Percentiles rank a stretch among this genome's conserved stretches.
Conservation (phyloP, 768 basidiomycete species). For the Rhodotorula kratochvilovae region DNA sequence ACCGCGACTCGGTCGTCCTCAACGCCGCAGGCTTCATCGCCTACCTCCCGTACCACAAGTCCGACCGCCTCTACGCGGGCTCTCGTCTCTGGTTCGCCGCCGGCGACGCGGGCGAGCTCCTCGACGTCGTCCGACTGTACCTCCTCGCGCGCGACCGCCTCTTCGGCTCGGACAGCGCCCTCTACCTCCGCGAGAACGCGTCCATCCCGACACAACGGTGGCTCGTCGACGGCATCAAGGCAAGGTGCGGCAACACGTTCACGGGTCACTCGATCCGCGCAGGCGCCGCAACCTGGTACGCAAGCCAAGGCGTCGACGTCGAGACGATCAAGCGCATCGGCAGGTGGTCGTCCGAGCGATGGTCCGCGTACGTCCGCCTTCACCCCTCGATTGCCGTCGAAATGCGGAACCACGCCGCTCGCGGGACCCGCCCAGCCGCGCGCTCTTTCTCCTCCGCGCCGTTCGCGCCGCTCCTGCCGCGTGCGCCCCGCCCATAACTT, state of each 20-base stretch:
- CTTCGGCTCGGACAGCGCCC: background rate
- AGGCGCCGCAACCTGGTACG: background rate
- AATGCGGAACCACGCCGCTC: too few relatives aligned
- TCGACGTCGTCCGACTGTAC: background rate
- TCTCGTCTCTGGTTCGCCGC: background rate
- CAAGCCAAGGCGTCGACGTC: background rate
- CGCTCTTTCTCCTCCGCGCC: too few relatives aligned
- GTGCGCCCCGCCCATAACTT: too few relatives aligned
- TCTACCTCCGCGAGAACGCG: slow-evolving; percentile 46
- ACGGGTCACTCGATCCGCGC: background rate
- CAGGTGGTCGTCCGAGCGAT: too few relatives aligned
- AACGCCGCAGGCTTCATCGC: too few relatives aligned
- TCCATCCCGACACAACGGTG: background rate
- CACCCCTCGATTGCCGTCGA: too few relatives aligned
- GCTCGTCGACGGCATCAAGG: background rate
- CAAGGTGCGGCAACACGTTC: background rate
- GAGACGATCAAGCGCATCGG: background rate
- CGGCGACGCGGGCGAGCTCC: slow-evolving; percentile 2
- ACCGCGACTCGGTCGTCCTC: too few relatives aligned
- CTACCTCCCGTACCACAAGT: background rate
- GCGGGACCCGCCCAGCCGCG: too few relatives aligned
- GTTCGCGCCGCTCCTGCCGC: too few relatives aligned
- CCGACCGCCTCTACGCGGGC: too few relatives aligned
- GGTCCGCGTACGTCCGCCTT: too few relatives aligned
- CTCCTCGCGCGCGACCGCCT: background rate